phyloP scores from a whole-genome alignment of 345 rosid genomes.

The Erysimum cheiranthoides region DNA sequence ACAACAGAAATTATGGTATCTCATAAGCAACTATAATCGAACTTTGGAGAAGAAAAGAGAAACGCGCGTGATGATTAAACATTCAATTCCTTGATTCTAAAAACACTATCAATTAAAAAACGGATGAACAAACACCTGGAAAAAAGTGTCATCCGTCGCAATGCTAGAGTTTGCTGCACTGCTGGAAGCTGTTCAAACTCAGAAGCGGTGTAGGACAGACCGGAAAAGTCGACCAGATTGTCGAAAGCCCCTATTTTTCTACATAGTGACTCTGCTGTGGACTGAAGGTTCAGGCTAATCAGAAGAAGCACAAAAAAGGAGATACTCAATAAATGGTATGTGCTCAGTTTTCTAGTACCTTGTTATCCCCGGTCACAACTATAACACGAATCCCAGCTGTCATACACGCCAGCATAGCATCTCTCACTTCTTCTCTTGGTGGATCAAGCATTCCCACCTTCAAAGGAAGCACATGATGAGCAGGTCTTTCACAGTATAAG shows the following conservation, averaged over 20 bases:
- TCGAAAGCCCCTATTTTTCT: slow-evolving; percentile 97
- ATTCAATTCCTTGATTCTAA: slow-evolving; percentile 19
- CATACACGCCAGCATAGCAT: slow-evolving; percentile 96
- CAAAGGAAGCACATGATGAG: slow-evolving; percentile 34
- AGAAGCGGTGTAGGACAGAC: slow-evolving; percentile 91
- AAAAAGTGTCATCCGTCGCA: slow-evolving; percentile 91
- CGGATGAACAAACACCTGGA: slow-evolving; percentile 60
- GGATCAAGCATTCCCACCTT: slow-evolving; percentile 99
- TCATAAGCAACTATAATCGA: slow-evolving; percentile 13
- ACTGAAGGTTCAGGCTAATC: slow-evolving; percentile 57
- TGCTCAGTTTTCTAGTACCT: slow-evolving; percentile 57
- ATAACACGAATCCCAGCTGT: slow-evolving; percentile 99
- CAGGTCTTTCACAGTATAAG: slow-evolving; percentile 4
- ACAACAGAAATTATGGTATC: slow-evolving; percentile 26
- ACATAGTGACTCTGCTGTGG: slow-evolving; percentile 97
- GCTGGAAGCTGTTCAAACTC: slow-evolving; percentile 97
- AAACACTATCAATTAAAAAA: slow-evolving; percentile 6
- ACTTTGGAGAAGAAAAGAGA: slow-evolving; percentile 32
- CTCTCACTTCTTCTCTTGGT: slow-evolving; percentile 95
- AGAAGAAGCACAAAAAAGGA: slow-evolving; percentile 37
- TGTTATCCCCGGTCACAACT: slow-evolving; percentile 98
- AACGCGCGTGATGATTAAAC: slow-evolving; percentile 16
- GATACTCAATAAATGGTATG: slow-evolving; percentile 13
- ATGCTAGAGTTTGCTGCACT: slow-evolving; percentile 78
- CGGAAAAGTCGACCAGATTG: slow-evolving; percentile 75